phyloP scores from a whole-genome alignment of 1,284 basidiomycete genomes.

The Heterobasidion annosum region DNA sequence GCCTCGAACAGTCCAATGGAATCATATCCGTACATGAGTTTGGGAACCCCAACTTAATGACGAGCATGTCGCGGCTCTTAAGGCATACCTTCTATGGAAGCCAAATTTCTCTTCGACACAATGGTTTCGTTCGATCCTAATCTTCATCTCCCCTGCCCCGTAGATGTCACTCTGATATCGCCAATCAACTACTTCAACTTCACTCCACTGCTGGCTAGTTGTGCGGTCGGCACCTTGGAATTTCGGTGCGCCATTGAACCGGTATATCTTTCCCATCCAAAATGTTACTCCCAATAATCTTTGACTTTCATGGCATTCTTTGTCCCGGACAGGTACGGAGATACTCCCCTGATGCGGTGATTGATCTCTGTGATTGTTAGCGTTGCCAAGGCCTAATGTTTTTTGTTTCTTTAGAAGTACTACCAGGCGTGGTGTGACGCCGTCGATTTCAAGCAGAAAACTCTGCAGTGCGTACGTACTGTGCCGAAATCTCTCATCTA shows the following conservation, averaged over 20 bases:
- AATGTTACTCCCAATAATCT: not conserved
- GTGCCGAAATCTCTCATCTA: not conserved
- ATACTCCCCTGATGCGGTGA: slow-evolving; percentile 46
- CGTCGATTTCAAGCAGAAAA: slow-evolving; percentile 64
- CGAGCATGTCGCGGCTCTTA: too few relatives aligned
- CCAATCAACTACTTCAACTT: slow-evolving; percentile 80
- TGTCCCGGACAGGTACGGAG: slow-evolving; percentile 33
- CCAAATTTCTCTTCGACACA: too few relatives aligned
- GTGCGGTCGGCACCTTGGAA: slow-evolving; percentile 77
- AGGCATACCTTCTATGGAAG: too few relatives aligned
- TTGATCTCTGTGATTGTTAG: not conserved
- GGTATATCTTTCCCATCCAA: slow-evolving; percentile 30
- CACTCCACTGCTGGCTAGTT: slow-evolving; percentile 71
- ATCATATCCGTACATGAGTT: too few relatives aligned
- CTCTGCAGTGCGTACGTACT: slow-evolving; percentile 44
- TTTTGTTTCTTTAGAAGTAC: slow-evolving; percentile 29
- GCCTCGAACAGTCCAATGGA: too few relatives aligned
- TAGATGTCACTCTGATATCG: slow-evolving; percentile 65
- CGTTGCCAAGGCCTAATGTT: not conserved
- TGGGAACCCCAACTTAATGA: too few relatives aligned
- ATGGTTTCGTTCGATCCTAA: not conserved
- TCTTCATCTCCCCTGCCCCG: not conserved
- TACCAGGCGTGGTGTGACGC: slow-evolving; percentile 70
- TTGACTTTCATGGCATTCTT: slow-evolving; percentile 4
- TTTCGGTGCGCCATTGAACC: slow-evolving; percentile 78